Percentiles rank a stretch among this genome's conserved stretches.
Conservation (phyloP, 345 rosid species). For the Citrus maxima region DNA sequence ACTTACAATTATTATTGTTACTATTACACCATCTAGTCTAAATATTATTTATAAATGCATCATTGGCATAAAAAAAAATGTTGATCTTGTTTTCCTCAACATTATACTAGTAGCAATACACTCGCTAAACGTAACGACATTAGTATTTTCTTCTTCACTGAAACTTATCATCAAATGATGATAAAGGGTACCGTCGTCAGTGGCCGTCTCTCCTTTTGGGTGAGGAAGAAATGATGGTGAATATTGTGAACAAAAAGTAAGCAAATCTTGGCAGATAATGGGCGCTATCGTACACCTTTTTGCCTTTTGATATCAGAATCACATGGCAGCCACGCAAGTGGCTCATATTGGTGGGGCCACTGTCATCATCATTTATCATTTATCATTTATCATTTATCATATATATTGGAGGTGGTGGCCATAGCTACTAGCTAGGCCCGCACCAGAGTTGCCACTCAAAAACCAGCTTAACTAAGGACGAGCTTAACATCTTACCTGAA, state of each 20-base stretch:
- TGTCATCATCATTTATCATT: neutral
- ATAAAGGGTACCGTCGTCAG: neutral
- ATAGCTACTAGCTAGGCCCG: no score
- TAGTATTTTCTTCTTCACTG: neutral
- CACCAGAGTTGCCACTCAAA: no score
- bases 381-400: neutral
- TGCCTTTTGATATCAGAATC: neutral
- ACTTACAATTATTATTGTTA: neutral
- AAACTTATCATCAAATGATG: neutral
- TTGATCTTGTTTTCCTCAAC: neutral
- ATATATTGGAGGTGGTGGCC: neutral
- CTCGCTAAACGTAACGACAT: neutral
- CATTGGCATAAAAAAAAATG: neutral
- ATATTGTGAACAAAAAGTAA: neutral
- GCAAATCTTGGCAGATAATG: neutral
- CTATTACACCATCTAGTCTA: neutral
- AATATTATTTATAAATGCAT: neutral
- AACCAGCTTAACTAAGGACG: no score
- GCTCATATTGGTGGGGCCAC: neutral
- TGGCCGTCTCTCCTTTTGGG: neutral
- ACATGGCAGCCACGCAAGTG: conserved; percentile 9
- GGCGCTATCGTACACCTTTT: neutral
- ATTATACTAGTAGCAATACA: no score
- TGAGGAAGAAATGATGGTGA: neutral
- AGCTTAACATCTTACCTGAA: no score